Percentiles rank a stretch among this genome's conserved stretches.
These are phyloP conservation scores for Diutina neorugosa DNA, from an alignment of 1,139 yeast genomes.

Conservation along the genomic window DNA sequence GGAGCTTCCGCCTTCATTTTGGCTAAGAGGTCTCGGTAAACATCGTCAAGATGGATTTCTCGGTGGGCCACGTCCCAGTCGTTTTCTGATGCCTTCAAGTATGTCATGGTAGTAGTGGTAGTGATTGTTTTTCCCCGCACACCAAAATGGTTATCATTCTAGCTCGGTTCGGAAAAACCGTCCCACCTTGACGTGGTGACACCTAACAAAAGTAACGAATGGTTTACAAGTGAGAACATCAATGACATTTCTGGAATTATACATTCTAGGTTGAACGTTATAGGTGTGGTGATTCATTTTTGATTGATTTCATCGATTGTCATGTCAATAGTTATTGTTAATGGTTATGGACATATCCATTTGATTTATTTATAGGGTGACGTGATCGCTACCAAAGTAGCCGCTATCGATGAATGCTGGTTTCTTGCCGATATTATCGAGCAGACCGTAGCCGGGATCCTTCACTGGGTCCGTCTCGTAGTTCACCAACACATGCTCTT, in stretches of 20 bases:
- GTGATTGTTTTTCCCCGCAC: not conserved
- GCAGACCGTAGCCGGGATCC: not conserved
- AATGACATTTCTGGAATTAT: no score
- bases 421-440: not conserved
- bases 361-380: not conserved
- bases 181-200: no score
- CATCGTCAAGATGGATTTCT: not conserved
- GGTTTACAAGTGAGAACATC: no score
- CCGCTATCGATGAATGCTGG: not conserved
- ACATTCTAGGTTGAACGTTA: no score
- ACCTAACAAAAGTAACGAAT: no score
- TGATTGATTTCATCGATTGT: no score
- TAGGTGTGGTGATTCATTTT: no score
- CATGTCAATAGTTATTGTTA: no score
- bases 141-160: no score
- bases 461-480: not conserved
- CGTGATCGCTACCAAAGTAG: not conserved
- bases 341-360: no score
- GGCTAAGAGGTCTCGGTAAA: not conserved
- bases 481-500: constrained; percentile 34
- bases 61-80: constrained; percentile 4
- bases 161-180: no score
- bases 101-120: not conserved
- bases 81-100: not conserved
- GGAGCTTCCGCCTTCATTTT: not conserved